Base-by-base conservation (phyloP, 2,329 filamentous ascomycete species). In the Stemphylium vesicarium region DNA sequence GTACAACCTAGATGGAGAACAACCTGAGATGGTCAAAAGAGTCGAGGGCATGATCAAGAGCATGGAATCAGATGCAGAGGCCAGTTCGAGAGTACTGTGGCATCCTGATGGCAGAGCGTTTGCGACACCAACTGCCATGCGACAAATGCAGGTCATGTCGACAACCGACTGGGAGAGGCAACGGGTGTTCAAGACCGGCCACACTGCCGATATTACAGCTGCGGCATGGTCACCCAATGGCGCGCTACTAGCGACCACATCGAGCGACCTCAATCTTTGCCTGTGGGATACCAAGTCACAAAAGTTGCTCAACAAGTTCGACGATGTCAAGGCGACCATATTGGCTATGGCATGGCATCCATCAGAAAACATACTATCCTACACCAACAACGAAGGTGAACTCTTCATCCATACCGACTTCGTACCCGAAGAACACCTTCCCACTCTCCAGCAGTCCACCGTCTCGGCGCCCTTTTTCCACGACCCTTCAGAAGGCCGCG, bases 201-300 rank as follows among this genome's bases (percentile, higher is more conserved):
- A 98, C 70, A 86, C 87, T 37, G 88, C 88, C 15, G 90, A 96
- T 63, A 88, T 99, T 54, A 96, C 92, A 0, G 90, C 93, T 2
- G 78, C 96, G 32, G 87, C 90, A 32, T 99, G 95, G 95, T 96
- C 94, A 12, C 92, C 92, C 1, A 99, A 99, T 70, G 95, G 95
- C 35, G 91, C 93, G 1, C 81, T 99, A 67, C 81, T 99, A 18
- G 92, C 88, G 13, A 85, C 82, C 15, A 82, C 84, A 4, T 82
- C 80, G n/a, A 76, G 80, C 31, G 80, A 83, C 62, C 79, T 83
- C 16, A 91, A 86, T 70, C 78, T 96, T 4, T 73, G 90, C 22
- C 80, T 99, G 2, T 99, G 96, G 95, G 92, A 97, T 69, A 89
- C 91, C 1, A 92, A 89, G 74, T 91, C 90, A 1, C 94, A 97